Percentiles rank a stretch among this genome's conserved stretches.
Evolutionary conservation across 495 filamentous ascomycete genomes (phyloP).

Genomic region (Podospora pseudopauciseta): DNA sequence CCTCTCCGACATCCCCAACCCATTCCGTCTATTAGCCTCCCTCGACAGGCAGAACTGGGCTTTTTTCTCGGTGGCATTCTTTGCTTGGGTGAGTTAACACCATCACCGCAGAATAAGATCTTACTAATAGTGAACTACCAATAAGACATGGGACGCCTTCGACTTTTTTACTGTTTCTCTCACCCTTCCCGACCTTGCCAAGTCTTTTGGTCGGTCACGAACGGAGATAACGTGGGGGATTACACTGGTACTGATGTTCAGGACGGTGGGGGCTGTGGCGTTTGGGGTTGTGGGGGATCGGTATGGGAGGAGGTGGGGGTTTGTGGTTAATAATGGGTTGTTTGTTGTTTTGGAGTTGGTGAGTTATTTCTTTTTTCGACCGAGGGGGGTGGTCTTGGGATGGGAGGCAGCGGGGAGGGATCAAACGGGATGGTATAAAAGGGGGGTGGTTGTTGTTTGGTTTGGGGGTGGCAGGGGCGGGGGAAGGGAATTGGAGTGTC

Average conservation of each 20-base stretch:
- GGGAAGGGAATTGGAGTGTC: too few species aligned
- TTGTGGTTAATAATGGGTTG: conserved; percentile 75
- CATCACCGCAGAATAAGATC: background rate
- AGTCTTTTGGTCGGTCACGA: conserved; percentile 61
- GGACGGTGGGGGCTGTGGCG: conserved; percentile 64
- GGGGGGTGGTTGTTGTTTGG: too few species aligned
- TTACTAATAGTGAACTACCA: too few species aligned
- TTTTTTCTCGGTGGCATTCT: background rate
- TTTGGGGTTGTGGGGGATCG: conserved; percentile 82
- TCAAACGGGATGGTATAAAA: too few species aligned
- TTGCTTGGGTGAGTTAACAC: background rate
- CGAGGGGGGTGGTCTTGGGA: too few species aligned
- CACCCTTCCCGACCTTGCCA: conserved; percentile 64
- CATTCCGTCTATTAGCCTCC: background rate
- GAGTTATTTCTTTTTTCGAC: conserved; percentile 15
- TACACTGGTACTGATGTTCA: conserved; percentile 77
- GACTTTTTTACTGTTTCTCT: conserved; percentile 90
- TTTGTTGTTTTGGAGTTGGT: conserved; percentile 75
- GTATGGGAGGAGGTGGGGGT: conserved; percentile 86
- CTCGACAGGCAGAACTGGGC: background rate
- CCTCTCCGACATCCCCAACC: background rate
- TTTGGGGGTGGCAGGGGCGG: too few species aligned
- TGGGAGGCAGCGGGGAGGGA: too few species aligned
- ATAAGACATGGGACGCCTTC: conserved; percentile 75
- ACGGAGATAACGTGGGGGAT: conserved; percentile 89